Percentiles rank a stretch among this genome's conserved stretches.
Conservation (phyloP, 2,329 filamentous ascomycete species). For the Fusarium goolgardi region DNA sequence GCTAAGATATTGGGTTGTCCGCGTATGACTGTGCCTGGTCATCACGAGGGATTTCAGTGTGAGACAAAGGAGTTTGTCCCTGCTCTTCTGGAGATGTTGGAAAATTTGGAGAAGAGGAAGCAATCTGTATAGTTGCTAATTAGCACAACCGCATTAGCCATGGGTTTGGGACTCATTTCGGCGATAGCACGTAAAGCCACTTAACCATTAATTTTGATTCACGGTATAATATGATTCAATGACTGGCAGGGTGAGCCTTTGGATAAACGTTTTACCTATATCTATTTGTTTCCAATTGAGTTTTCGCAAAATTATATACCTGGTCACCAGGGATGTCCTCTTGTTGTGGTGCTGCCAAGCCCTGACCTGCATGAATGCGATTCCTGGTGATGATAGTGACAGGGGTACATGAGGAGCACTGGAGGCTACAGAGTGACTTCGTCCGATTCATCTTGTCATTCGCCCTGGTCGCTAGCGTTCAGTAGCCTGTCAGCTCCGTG, state of each 20-base stretch:
- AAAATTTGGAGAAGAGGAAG: neutral
- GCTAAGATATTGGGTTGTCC: neutral
- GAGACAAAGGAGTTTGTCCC: constrained; percentile 11
- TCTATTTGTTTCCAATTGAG: too few species aligned
- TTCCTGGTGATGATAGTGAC: neutral
- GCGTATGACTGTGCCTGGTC: constrained; percentile 1
- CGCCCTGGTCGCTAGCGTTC: neutral
- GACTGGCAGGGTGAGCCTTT: fast-evolving
- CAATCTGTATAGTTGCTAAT: neutral
- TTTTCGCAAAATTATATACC: neutral
- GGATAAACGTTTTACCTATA: fast-evolving
- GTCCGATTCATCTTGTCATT: neutral
- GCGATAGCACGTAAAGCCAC: fast-evolving
- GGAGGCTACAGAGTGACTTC: fast-evolving
- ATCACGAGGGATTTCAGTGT: constrained; percentile 13
- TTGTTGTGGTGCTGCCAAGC: neutral
- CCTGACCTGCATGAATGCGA: neutral
- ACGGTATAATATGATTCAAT: neutral
- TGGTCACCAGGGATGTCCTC: too few species aligned
- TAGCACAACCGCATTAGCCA: fast-evolving
- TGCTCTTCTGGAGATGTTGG: neutral
- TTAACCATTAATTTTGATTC: fast-evolving
- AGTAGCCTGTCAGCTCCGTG: too few species aligned
- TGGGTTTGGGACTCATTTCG: neutral
- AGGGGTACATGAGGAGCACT: neutral